Percentiles rank a stretch among this genome's conserved stretches.
Evolutionary conservation across 768 basidiomycete species (phyloP).

Genomic region (Lactarius pseudohatsudake): DNA sequence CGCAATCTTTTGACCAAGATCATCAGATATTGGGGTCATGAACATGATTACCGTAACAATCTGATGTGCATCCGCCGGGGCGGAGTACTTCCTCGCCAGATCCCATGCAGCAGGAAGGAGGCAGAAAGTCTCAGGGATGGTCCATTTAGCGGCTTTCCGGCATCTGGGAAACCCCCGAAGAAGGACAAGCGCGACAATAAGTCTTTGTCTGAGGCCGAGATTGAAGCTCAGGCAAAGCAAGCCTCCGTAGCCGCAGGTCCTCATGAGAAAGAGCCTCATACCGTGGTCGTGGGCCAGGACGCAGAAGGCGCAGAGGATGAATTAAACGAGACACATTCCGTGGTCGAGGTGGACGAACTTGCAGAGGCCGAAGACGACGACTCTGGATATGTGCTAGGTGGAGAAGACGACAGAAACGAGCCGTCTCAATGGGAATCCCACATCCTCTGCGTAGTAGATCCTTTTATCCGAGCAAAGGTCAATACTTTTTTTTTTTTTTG

Average conservation of each 20-base stretch:
- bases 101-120: slow-evolving; percentile 13
- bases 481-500: background rate
- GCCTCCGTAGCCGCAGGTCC: background rate
- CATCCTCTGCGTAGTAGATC: slow-evolving; percentile 39
- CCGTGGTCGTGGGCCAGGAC: background rate
- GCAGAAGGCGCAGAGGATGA: slow-evolving; percentile 3
- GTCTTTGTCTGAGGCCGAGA: slow-evolving; percentile 1
- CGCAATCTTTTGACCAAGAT: slow-evolving; percentile 8
- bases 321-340: background rate
- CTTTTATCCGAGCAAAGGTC: slow-evolving; percentile 44
- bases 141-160: slow-evolving; percentile 23
- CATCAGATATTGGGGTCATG: slow-evolving; percentile 47
- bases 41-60: slow-evolving; percentile 38
- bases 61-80: slow-evolving; percentile 44
- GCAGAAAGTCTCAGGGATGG: slow-evolving; percentile 13
- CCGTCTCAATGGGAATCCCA: slow-evolving; percentile 22
- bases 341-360: slow-evolving; percentile 6
- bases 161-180: background rate
- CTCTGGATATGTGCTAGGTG: background rate
- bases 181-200: background rate
- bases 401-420: slow-evolving; percentile 6
- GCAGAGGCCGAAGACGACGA: slow-evolving; percentile 16
- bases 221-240: background rate
- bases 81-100: slow-evolving; percentile 37
- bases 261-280: background rate